Percentiles rank a stretch among this genome's conserved stretches.
phyloP scores from a whole-genome alignment of 2,329 filamentous ascomycete genomes.

The Aspergillus latus region DNA sequence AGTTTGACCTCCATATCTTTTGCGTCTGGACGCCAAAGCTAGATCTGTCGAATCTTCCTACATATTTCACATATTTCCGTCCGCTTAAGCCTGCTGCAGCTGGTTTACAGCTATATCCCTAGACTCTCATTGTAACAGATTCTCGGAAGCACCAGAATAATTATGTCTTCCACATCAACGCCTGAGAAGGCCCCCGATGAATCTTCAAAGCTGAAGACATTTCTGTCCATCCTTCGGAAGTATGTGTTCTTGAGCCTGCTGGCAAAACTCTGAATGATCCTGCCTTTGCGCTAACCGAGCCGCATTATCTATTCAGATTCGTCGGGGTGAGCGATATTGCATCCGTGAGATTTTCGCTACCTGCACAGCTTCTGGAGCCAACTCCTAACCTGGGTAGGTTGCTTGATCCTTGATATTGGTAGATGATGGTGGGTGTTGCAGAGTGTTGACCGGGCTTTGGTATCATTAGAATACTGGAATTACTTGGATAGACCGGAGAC shows the following conservation, averaged over 20 bases:
- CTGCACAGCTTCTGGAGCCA: slow-evolving; percentile 91
- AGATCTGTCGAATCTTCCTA: background rate
- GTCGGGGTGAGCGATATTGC: slow-evolving; percentile 96
- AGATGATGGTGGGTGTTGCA: background rate
- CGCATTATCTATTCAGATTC: slow-evolving; percentile 62
- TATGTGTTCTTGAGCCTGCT: slow-evolving; percentile 41
- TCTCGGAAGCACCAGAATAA: background rate
- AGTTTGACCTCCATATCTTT: background rate
- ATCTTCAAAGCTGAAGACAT: slow-evolving; percentile 83
- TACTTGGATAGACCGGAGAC: slow-evolving; percentile 94
- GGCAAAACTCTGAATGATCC: background rate
- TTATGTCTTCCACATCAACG: slow-evolving; percentile 31
- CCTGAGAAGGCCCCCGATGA: slow-evolving; percentile 68
- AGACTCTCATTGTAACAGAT: background rate
- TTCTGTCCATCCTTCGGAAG: slow-evolving; percentile 84
- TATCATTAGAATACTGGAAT: slow-evolving; percentile 83
- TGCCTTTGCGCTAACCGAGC: slow-evolving; percentile 1
- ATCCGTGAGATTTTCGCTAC: slow-evolving; percentile 90
- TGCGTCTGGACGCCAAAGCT: slow-evolving; percentile 11
- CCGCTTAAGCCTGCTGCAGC: background rate
- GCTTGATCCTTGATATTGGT: background rate
- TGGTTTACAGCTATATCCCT: slow-evolving; percentile 3
- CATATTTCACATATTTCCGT: background rate
- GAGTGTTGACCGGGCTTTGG: slow-evolving; percentile 18
- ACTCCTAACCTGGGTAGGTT: slow-evolving; percentile 77